Base-by-base conservation (phyloP, 495 filamentous ascomycete genomes). In the Penicillium tannophilum region DNA sequence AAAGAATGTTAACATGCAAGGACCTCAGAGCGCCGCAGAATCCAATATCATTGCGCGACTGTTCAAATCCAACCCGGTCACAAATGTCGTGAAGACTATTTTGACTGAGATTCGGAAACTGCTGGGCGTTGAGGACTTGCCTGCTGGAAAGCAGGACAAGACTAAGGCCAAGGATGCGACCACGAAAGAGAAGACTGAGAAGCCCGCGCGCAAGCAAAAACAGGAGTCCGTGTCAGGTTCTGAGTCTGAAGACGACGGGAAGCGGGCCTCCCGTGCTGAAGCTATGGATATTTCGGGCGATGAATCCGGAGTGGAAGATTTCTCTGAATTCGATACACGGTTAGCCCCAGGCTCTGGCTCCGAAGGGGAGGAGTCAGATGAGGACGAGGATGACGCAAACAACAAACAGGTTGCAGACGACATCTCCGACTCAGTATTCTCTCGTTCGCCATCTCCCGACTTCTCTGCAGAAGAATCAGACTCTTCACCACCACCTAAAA, bases 31-130 rank as follows among this genome's bases (percentile, higher is more conserved):
- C 51, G 72, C 85, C 1, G 82, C 77, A 6, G 77, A 76, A 46
- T 76, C 81, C 31, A 97, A 97, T 77, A 92, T 98, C 11, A 84
- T 82, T 39, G 92, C 90, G 58, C 82, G 89, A 59, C 72, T 98
- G 51, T 96, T 82, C 69, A 93, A 91, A 62, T 86, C 87, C 23
- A 86, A 82, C 24, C 82, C 86, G 3, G 90, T 94, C 14, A 88
- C 88, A 75, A 84, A 86, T 59, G 84, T 83, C 9, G 75, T 93
- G 55, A 79, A 78, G 28, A 78, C 81, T 54, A 79, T 87, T 0
- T 70, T 96, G 60, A 78, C 74, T 30, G 85, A 78, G 33, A 80
- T 96, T 42, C 84, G 85, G 62, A 74, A 71, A 46, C 73, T 84
- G 23, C 67, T 95, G 48, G 84, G 84, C 7, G 63, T 92, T 5